Percentiles rank a stretch among this genome's conserved stretches.
These are phyloP conservation scores for Paecilomyces fulvus DNA, from an alignment of 2,329 filamentous ascomycete genomes.

Conservation along the genomic window DNA sequence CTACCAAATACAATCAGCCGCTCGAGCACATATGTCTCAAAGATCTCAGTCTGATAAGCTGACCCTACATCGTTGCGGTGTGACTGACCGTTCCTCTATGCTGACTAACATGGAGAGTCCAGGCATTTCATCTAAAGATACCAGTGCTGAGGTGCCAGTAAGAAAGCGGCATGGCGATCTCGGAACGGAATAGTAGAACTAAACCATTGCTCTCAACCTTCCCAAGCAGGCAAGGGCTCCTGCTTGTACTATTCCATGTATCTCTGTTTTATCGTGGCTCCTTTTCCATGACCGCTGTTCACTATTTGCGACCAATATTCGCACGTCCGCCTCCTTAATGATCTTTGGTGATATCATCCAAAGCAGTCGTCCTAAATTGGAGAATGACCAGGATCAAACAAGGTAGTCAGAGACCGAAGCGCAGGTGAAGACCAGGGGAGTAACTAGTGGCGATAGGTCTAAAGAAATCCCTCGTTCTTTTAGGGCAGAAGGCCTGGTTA, in stretches of 20 bases:
- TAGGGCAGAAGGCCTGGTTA: neutral
- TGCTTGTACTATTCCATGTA: neutral
- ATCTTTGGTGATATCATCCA: neutral
- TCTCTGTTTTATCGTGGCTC: neutral
- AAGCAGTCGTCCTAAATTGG: neutral
- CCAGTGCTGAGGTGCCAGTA: neutral
- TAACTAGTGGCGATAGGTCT: neutral
- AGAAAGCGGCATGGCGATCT: neutral
- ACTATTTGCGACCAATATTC: neutral
- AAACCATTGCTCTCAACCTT: neutral
- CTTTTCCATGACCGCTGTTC: neutral
- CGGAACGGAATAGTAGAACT: neutral
- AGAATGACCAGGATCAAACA: neutral
- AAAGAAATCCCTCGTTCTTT: neutral
- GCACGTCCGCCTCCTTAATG: neutral
- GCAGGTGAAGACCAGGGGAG: neutral
- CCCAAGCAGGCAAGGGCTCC: neutral
- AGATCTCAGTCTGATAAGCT: neutral
- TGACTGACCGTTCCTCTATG: neutral
- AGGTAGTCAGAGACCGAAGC: neutral
- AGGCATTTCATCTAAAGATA: neutral
- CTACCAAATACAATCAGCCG: neutral
- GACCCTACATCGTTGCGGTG: neutral
- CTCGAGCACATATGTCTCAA: neutral
- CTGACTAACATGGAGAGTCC: neutral